Evolutionary conservation across 148 eudicot species (phyloP).

Genomic region (Arctostaphylos glauca): DNA sequence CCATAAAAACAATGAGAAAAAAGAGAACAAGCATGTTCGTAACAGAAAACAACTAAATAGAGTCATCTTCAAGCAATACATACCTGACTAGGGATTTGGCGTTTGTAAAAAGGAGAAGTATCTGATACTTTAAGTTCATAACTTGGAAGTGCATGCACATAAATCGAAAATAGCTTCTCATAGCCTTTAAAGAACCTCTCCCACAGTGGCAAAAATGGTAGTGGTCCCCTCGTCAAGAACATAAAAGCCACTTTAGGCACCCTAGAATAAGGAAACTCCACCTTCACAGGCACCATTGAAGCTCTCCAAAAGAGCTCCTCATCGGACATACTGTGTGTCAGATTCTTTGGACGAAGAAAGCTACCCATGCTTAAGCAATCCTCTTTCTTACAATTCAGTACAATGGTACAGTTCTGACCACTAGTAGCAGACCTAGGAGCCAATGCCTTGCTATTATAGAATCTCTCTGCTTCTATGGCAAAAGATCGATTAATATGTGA

Average conservation of each 20-base stretch:
- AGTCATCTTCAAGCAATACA: neutral
- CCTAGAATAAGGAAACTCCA: constrained; percentile 52
- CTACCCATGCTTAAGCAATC: constrained; percentile 44
- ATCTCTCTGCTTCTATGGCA: constrained; percentile 25
- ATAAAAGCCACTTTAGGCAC: constrained; percentile 74
- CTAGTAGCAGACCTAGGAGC: constrained; percentile 13
- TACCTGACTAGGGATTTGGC: constrained; percentile 80
- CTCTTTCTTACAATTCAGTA: constrained; percentile 29
- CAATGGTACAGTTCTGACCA: constrained; percentile 19
- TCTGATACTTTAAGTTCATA: constrained; percentile 47
- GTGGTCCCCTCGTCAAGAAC: constrained; percentile 75
- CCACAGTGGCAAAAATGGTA: constrained; percentile 76
- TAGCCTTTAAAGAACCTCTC: constrained; percentile 75
- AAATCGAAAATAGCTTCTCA: constrained; percentile 54
- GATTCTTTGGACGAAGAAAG: constrained; percentile 36
- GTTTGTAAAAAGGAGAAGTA: constrained; percentile 61
- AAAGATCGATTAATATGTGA: constrained; percentile 55
- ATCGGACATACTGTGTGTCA: constrained; percentile 55
- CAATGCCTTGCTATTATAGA: constrained; percentile 19
- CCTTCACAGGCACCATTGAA: constrained; percentile 61
- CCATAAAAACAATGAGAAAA: neutral
- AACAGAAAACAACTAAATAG: neutral
- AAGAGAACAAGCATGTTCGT: neutral
- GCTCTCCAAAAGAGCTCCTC: constrained; percentile 78
- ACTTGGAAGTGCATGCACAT: constrained; percentile 64